Evolutionary conservation across 306 rosid species (phyloP).

Genomic region (Fragaria nilgerrensis): DNA sequence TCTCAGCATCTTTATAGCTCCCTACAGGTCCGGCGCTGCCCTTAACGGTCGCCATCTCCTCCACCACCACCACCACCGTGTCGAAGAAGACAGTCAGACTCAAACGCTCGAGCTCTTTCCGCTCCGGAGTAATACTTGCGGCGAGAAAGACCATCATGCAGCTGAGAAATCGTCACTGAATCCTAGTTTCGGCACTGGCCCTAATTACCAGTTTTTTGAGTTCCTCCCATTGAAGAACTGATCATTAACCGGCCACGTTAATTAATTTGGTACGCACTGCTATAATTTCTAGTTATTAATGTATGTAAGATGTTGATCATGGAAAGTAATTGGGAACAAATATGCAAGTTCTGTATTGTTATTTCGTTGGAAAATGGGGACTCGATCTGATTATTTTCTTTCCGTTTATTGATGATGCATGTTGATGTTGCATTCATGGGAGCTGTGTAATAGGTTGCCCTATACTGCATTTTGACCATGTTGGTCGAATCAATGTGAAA

Average conservation of each 20-base stretch:
- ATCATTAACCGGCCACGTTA: background rate
- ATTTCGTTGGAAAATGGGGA: slow-evolving; percentile 36
- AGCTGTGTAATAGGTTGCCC: slow-evolving; percentile 49
- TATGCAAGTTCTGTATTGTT: slow-evolving; percentile 18
- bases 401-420: slow-evolving; percentile 12
- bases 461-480: slow-evolving; percentile 69
- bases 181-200: slow-evolving; percentile 17
- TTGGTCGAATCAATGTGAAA: slow-evolving; percentile 40
- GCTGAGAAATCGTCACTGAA: slow-evolving; percentile 43
- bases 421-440: slow-evolving; percentile 50
- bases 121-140: slow-evolving; percentile 34
- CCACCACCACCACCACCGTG: background rate
- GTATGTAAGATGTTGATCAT: background rate
- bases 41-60: background rate
- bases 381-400: background rate
- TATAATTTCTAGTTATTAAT: background rate
- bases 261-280: background rate
- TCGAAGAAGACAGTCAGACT: slow-evolving; percentile 38
- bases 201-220: slow-evolving; percentile 64
- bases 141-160: slow-evolving; percentile 29
- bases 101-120: slow-evolving; percentile 93
- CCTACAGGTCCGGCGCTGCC: slow-evolving; percentile 26
- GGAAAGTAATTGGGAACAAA: background rate
- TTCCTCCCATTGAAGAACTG: slow-evolving; percentile 72
- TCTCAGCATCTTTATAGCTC: slow-evolving; percentile 48